Percentiles rank a stretch among this genome's conserved stretches.
These are phyloP conservation scores for Syzygium aqueum DNA, from an alignment of 345 rosid genomes.

Conservation along the genomic window DNA sequence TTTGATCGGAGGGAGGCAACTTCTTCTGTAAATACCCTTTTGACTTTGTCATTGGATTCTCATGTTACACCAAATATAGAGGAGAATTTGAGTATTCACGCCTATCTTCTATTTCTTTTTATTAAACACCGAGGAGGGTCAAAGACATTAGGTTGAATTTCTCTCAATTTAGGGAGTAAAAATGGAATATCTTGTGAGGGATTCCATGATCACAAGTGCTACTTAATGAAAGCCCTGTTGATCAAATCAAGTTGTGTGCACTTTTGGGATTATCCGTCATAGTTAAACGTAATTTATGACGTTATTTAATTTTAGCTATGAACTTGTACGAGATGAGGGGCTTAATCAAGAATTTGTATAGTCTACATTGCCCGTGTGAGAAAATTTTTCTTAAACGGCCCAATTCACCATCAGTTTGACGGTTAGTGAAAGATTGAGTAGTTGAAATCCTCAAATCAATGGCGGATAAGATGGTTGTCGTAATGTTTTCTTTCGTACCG, in stretches of 20 bases:
- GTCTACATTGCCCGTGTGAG: background rate
- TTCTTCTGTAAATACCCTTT: background rate
- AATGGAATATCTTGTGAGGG: background rate
- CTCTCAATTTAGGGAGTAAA: background rate
- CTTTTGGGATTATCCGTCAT: background rate
- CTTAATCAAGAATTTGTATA: background rate
- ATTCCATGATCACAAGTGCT: background rate
- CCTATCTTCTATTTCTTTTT: background rate
- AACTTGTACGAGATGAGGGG: background rate
- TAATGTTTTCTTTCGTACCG: background rate
- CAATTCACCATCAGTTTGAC: background rate
- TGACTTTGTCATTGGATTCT: background rate
- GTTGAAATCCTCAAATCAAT: background rate
- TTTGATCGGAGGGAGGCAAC: background rate
- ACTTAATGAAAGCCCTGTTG: background rate
- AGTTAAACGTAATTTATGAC: background rate
- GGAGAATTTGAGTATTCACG: background rate
- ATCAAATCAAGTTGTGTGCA: background rate
- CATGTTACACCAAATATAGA: background rate
- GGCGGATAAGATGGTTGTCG: background rate
- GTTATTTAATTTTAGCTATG: background rate
- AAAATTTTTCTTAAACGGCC: background rate
- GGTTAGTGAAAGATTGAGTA: background rate
- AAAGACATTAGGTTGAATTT: background rate
- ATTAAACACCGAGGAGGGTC: background rate